Conservation (phyloP, 306 rosid genomes). For the Lathyrus sativus region DNA sequence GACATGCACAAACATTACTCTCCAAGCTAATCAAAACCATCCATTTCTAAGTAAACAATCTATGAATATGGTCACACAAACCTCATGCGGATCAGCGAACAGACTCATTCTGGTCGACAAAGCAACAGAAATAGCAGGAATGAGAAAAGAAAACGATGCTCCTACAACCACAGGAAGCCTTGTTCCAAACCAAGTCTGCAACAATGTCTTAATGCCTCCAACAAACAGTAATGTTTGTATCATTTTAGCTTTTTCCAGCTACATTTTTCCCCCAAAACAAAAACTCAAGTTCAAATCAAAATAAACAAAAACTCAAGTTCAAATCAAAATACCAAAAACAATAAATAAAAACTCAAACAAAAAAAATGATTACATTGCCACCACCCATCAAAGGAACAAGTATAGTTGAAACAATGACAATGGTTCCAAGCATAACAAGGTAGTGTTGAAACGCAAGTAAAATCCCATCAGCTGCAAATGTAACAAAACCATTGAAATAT, state of each 20-base stretch:
- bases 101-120: conserved; percentile 55
- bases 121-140: conserved; percentile 63
- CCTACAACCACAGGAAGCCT: conserved; percentile 85
- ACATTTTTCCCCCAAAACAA: background rate
- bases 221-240: conserved; percentile 77
- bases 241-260: conserved; percentile 89
- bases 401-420: conserved; percentile 60
- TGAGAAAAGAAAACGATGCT: conserved; percentile 66
- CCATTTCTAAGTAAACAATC: background rate
- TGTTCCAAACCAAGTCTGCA: conserved; percentile 75
- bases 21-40: conserved; percentile 2
- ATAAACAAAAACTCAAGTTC: background rate
- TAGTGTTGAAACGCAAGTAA: conserved; percentile 81
- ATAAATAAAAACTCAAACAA: background rate
- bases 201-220: conserved; percentile 72
- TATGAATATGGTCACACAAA: conserved; percentile 29
- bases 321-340: background rate
- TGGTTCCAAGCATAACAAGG: conserved; percentile 75
- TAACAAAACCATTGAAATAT: background rate
- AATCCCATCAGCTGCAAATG: conserved; percentile 67
- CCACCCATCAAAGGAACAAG: conserved; percentile 88
- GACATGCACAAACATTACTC: conserved; percentile 28
- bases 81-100: conserved; percentile 66
- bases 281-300: conserved; percentile 1
- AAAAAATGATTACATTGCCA: conserved; percentile 60